These are phyloP conservation scores for Penicillium thymicola DNA, from an alignment of 2,329 filamentous ascomycete genomes.

Conservation along the genomic window DNA sequence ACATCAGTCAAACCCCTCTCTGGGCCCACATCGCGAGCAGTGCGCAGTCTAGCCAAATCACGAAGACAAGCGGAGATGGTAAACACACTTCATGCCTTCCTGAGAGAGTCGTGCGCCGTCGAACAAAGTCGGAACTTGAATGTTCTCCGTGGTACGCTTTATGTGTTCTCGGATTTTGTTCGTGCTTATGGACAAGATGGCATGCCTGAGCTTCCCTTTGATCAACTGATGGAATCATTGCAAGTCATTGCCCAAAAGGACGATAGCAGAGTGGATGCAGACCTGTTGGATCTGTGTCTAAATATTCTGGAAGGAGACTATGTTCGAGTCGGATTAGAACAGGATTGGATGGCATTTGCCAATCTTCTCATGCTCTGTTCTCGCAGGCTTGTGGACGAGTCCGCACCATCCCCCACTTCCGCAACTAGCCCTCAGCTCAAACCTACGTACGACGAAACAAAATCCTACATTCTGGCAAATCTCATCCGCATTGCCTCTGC, in stretches of 20 bases:
- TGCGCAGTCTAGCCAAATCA: slow-evolving; percentile 43
- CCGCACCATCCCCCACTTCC: slow-evolving; percentile 18
- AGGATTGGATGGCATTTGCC: slow-evolving; percentile 34
- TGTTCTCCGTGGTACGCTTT: slow-evolving; percentile 40
- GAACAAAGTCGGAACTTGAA: slow-evolving; percentile 39
- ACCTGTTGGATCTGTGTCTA: slow-evolving; percentile 41
- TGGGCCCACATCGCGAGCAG: slow-evolving; percentile 42
- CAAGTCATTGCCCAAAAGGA: slow-evolving; percentile 34
- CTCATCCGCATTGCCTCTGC: slow-evolving; percentile 37
- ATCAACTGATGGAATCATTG: slow-evolving; percentile 37
- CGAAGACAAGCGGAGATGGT: slow-evolving; percentile 39
- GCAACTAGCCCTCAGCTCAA: slow-evolving; percentile 27
- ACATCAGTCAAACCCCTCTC: slow-evolving; percentile 44
- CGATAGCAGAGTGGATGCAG: slow-evolving; percentile 39
- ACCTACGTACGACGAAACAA: slow-evolving; percentile 33
- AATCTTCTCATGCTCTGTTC: slow-evolving; percentile 37
- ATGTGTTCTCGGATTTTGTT: slow-evolving; percentile 42
- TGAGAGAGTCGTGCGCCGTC: slow-evolving; percentile 31
- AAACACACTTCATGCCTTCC: slow-evolving; percentile 35
- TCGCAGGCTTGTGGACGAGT: slow-evolving; percentile 31
- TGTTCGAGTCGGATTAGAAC: slow-evolving; percentile 28
- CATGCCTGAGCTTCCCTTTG: slow-evolving; percentile 39
- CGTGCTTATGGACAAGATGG: slow-evolving; percentile 39
- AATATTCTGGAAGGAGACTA: slow-evolving; percentile 41
- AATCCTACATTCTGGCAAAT: slow-evolving; percentile 38